A percentile compares a stretch with the other conserved stretches of the same genome.
phyloP scores from a whole-genome alignment of 371 early-diverging fungal species.

The Actinomortierella ambigua region DNA sequence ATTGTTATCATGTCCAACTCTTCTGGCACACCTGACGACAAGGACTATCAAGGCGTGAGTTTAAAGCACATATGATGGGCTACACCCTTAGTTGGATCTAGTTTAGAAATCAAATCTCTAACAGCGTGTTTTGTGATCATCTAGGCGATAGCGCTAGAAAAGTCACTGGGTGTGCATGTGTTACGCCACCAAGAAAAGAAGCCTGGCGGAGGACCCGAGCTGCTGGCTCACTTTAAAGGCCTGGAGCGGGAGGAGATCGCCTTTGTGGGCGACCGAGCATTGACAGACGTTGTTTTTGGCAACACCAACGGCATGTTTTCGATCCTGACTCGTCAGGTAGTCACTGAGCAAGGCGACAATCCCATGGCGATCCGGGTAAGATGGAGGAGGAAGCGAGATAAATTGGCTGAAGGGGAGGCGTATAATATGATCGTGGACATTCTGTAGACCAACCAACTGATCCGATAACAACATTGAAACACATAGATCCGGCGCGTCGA shows the following conservation, averaged over 20 bases:
- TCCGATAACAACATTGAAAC: neutral
- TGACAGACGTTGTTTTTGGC: slow-evolving; percentile 90
- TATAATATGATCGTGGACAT: neutral
- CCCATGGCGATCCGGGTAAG: slow-evolving; percentile 67
- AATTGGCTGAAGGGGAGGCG: neutral
- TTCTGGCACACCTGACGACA: slow-evolving; percentile 87
- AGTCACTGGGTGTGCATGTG: slow-evolving; percentile 56
- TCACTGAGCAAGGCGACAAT: slow-evolving; percentile 83
- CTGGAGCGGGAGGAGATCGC: slow-evolving; percentile 57
- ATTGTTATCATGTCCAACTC: slow-evolving; percentile 92
- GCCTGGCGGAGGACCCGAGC: slow-evolving; percentile 74
- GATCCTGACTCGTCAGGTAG: slow-evolving; percentile 71
- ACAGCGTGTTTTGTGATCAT: neutral
- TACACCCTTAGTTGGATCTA: too few species aligned
- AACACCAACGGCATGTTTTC: slow-evolving; percentile 77
- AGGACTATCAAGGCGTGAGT: slow-evolving; percentile 54
- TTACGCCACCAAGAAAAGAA: slow-evolving; percentile 76
- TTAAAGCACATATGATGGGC: too few species aligned
- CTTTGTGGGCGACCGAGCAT: slow-evolving; percentile 87
- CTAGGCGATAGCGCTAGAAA: slow-evolving; percentile 55
- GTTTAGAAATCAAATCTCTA: too few species aligned
- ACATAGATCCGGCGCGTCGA: slow-evolving; percentile 58
- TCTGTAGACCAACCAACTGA: neutral
- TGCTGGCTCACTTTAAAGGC: slow-evolving; percentile 49
- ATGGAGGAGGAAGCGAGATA: too few species aligned